phyloP scores from a whole-genome alignment of 352 stramenopile genomes.

The Pythium periplocum region DNA sequence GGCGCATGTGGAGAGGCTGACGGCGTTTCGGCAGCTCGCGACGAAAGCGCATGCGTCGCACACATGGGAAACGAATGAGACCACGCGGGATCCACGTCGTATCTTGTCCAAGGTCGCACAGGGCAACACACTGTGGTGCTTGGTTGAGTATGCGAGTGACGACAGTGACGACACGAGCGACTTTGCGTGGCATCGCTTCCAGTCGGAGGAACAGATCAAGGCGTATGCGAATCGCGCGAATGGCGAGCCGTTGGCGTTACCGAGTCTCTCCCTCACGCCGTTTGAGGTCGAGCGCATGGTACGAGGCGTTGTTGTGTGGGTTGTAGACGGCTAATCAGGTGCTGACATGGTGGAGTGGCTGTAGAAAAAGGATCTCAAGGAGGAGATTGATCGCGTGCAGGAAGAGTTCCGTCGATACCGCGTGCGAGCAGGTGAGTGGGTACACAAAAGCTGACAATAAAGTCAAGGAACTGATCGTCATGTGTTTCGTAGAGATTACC shows the following conservation, averaged over 20 bases:
- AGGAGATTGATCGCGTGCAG: constrained; percentile 79
- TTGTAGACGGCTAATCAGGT: not conserved
- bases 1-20: not conserved
- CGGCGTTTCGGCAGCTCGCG: constrained; percentile 9
- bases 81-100: constrained; percentile 53
- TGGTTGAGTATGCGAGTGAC: constrained; percentile 78
- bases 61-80: constrained; percentile 39
- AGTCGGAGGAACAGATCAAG: constrained; percentile 50
- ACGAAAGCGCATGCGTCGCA: constrained; percentile 35
- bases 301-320: constrained; percentile 3
- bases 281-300: constrained; percentile 74
- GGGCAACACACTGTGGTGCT: constrained; percentile 56
- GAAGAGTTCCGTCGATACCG: constrained; percentile 87
- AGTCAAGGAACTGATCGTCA: no score
- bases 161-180: constrained; percentile 63
- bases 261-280: constrained; percentile 63
- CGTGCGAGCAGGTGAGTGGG: constrained; percentile 51
- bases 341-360: not conserved
- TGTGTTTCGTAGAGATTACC: constrained; percentile 56
- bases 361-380: constrained; percentile 76
- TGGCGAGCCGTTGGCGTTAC: constrained; percentile 58
- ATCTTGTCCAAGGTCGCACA: constrained; percentile 69
- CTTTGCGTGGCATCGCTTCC: constrained; percentile 70
- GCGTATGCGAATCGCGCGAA: constrained; percentile 46
- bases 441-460: no score